Conservation (phyloP, 306 rosid species). For the Cicer bijugum region DNA sequence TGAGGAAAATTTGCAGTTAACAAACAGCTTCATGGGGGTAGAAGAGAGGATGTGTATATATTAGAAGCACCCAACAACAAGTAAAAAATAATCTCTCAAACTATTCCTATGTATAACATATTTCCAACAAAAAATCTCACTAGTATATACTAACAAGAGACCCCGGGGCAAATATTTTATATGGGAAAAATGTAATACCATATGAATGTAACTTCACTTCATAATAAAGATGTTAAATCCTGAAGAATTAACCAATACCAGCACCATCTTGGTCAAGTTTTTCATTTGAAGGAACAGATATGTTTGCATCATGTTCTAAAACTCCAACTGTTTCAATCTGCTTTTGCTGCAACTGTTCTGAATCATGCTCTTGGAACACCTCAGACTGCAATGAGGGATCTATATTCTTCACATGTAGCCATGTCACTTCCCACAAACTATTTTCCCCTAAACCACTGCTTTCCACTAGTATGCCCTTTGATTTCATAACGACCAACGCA, state of each 20-base stretch:
- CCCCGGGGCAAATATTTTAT: not conserved
- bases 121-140: slow-evolving; percentile 16
- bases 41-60: not conserved
- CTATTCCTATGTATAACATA: slow-evolving; percentile 27
- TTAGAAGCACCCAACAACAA: slow-evolving; percentile 10
- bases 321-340: slow-evolving; percentile 54
- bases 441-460: slow-evolving; percentile 84
- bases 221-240: not conserved
- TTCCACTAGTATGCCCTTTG: slow-evolving; percentile 67
- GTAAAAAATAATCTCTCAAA: not conserved
- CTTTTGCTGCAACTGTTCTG: slow-evolving; percentile 54
- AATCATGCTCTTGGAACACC: slow-evolving; percentile 78
- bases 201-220: slow-evolving; percentile 16
- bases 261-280: slow-evolving; percentile 50
- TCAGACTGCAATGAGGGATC: slow-evolving; percentile 80
- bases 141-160: slow-evolving; percentile 21
- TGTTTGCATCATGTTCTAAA: slow-evolving; percentile 52
- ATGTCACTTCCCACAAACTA: slow-evolving; percentile 94
- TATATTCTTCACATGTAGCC: slow-evolving; percentile 85
- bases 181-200: slow-evolving; percentile 7
- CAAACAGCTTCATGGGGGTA: slow-evolving; percentile 14
- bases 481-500: slow-evolving; percentile 79
- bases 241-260: slow-evolving; percentile 53
- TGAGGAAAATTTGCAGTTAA: slow-evolving; percentile 19
- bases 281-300: slow-evolving; percentile 52